These are phyloP conservation scores for Calonectria henricotiae DNA, from an alignment of 2,329 filamentous ascomycete genomes.

Conservation along the genomic window DNA sequence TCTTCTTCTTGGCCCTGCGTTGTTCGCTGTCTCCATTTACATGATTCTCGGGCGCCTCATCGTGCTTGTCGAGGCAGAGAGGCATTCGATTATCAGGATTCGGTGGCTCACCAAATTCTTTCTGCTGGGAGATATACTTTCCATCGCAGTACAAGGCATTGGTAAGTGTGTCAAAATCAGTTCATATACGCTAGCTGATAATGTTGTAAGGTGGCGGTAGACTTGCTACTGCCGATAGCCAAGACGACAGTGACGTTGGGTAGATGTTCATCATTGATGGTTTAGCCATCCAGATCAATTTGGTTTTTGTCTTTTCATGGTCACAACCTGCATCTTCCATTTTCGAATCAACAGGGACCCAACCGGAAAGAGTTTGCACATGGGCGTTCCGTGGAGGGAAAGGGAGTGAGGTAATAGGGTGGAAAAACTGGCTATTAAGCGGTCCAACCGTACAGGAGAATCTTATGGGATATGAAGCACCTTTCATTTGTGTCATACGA, in stretches of 20 bases:
- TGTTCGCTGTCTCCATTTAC: conserved; percentile 63
- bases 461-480: background rate
- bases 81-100: conserved; percentile 59
- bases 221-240: conserved; percentile 10
- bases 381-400: conserved; percentile 46
- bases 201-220: conserved; percentile 20
- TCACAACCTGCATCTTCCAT: conserved; percentile 64
- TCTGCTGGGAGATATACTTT: conserved; percentile 65
- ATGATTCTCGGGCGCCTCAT: conserved; percentile 63
- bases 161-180: conserved; percentile 20
- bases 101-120: conserved; percentile 66
- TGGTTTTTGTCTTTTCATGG: conserved; percentile 68
- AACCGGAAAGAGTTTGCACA: conserved; percentile 8
- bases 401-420: background rate
- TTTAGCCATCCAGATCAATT: conserved; percentile 67
- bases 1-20: conserved; percentile 56
- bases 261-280: conserved; percentile 67
- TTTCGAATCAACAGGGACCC: conserved; percentile 38
- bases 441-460: background rate
- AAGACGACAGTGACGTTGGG: conserved; percentile 49
- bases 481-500: background rate
- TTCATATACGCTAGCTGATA: background rate
- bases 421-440: too few relatives aligned
- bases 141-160: conserved; percentile 54
- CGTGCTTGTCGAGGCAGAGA: conserved; percentile 55